Base-by-base conservation (phyloP, 495 filamentous ascomycete species). In the Xylaria grammica region DNA sequence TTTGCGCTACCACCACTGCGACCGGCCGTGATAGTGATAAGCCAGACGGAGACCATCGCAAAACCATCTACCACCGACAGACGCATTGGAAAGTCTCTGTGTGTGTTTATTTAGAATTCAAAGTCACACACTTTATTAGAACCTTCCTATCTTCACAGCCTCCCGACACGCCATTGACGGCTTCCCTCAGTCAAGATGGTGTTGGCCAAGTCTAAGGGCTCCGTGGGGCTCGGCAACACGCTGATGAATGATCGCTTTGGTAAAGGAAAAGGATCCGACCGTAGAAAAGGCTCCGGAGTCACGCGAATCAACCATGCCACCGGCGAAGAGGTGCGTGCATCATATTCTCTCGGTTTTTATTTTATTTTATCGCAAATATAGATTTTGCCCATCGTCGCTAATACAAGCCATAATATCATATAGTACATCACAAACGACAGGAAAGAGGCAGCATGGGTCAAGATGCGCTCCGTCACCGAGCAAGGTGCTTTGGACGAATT, bases 381-480 rank as follows among this genome's bases (percentile, higher is more conserved):
- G n/a, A 0, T 32, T 15, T 32, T 42, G 48, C 24, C n/a, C 8
- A 17, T 36, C 9, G 5, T 38, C 17, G 22, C 29, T 67, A 30
- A 44, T 55, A 45, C 49, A 60, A 60, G 22, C 65, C 44, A 22
- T 42, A 10, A 56, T 24, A 17, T 36, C 30, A 44, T 19, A 62
- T 69, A 88, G 81, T 89, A 89, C 70, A 85, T 89, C 62, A 90
- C 90, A 61, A 92, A 91, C 64, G 84, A 85, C 62, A 85, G 82
- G 65, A 87, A 90, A 72, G 90, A 95, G 72, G 91, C 90, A 56
- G 81, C 86, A 67, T 94, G 91, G 90, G 87, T 93, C 70, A 98
- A 97, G 83, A 97, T 99, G 94, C 92, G 94, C 77, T 94, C 91
- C 79, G 90, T 98, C 68, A 99, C 96, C 26, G 94, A 98, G 82